These are phyloP conservation scores for Fusarium praegraminearum DNA, from an alignment of 2,329 filamentous ascomycete genomes.

Conservation along the genomic window DNA sequence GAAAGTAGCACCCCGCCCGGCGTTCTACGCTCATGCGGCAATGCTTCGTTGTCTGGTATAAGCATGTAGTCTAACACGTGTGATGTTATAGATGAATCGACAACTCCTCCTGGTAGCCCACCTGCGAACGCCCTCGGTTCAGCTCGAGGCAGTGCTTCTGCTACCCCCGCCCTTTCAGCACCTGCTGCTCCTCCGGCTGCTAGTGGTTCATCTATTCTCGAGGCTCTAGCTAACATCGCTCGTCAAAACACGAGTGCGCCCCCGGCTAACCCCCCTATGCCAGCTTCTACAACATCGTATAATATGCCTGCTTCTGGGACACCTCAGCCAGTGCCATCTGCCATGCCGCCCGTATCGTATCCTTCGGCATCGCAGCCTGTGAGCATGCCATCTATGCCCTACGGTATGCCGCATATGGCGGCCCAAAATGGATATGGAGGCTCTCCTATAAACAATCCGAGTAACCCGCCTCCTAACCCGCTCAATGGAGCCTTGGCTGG, in stretches of 20 bases:
- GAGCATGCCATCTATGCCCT: constrained; percentile 66
- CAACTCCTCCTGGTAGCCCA: constrained; percentile 76
- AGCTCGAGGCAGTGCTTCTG: constrained; percentile 48
- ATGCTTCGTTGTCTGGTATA: constrained; percentile 6
- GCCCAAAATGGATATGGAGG: constrained; percentile 52
- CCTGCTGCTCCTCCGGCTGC: constrained; percentile 58
- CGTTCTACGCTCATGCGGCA: background rate
- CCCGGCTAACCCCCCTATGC: constrained; percentile 54
- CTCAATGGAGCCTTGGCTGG: constrained; percentile 52
- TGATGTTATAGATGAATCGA: constrained; percentile 70
- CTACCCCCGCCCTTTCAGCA: constrained; percentile 35
- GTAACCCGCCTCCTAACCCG: constrained; percentile 48
- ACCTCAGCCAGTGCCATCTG: constrained; percentile 51
- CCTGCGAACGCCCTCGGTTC: constrained; percentile 60
- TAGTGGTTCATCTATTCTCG: constrained; percentile 73
- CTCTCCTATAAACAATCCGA: constrained; percentile 45
- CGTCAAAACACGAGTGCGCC: constrained; percentile 73
- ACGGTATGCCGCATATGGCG: constrained; percentile 52
- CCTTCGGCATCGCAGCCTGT: constrained; percentile 67
- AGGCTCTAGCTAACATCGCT: constrained; percentile 83
- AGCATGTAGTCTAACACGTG: constrained; percentile 55
- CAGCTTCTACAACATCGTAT: constrained; percentile 60
- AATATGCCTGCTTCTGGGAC: constrained; percentile 51
- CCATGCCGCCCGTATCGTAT: constrained; percentile 52
- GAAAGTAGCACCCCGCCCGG: constrained; percentile 1